Percentiles rank a stretch among this genome's conserved stretches.
These are phyloP conservation scores for Theileria orientalis DNA, from an alignment of 169 alveolate genomes.

Conservation along the genomic window DNA sequence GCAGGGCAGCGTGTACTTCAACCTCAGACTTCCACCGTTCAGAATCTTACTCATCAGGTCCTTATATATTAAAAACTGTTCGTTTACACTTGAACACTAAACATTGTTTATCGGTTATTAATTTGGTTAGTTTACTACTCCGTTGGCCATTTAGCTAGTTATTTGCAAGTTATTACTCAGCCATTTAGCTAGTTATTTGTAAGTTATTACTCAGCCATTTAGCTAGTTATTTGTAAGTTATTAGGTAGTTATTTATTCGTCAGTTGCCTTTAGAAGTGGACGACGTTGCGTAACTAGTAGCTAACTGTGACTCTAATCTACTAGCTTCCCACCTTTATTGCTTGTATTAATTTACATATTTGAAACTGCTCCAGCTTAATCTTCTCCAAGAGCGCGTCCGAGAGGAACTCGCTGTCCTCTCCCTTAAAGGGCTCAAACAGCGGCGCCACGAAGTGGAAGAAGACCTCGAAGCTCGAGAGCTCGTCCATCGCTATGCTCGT, in stretches of 20 bases:
- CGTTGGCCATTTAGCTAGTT: too few relatives aligned
- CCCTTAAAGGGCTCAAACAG: constrained; percentile 3
- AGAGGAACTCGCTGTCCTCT: constrained; percentile 5
- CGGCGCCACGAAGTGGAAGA: constrained; percentile 34
- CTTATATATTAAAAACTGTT: constrained; percentile 11
- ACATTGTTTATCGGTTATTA: too few relatives aligned
- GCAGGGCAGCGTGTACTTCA: constrained; percentile 15
- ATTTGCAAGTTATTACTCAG: too few relatives aligned
- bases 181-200: too few relatives aligned
- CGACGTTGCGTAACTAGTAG: too few relatives aligned
- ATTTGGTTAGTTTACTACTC: too few relatives aligned
- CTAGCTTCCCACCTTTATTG: constrained; percentile 17
- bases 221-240: too few relatives aligned
- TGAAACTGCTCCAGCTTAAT: constrained; percentile 20
- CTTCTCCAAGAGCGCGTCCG: not conserved
- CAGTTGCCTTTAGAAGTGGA: not conserved
- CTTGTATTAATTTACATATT: constrained; percentile 16
- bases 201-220: too few relatives aligned
- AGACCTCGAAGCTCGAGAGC: constrained; percentile 13
- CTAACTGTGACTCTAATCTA: too few relatives aligned
- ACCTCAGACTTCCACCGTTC: constrained; percentile 15
- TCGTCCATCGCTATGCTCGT: constrained; percentile 14
- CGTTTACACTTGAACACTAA: not conserved
- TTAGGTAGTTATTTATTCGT: too few relatives aligned
- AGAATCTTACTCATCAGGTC: not conserved